Percentiles rank a stretch among this genome's conserved stretches.
Conservation (phyloP, 164 flowering plant species). For the Magnolia officinalis region DNA sequence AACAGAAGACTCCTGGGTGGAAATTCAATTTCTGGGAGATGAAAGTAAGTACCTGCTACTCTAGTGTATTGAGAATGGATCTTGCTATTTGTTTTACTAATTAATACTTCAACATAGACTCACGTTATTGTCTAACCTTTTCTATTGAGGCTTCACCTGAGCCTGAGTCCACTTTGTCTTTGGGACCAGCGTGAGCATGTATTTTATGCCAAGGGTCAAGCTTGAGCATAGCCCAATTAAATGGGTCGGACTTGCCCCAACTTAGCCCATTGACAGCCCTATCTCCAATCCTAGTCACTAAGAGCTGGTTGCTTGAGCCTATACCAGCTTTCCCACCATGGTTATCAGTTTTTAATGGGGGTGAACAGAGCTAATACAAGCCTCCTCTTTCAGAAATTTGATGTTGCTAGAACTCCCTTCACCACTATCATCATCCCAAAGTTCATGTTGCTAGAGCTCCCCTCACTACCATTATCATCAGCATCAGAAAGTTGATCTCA, state of each 20-base stretch:
- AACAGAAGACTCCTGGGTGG: slow-evolving; percentile 96
- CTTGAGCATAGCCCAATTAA: not conserved
- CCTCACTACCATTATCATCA: no score
- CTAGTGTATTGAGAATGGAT: not conserved
- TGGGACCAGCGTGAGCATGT: not conserved
- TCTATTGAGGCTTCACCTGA: not conserved
- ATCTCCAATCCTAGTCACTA: no score
- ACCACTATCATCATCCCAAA: no score
- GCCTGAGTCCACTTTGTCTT: not conserved
- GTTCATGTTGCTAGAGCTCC: no score
- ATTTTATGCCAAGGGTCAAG: not conserved
- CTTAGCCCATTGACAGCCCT: no score
- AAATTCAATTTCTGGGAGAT: slow-evolving; percentile 99
- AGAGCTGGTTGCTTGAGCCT: no score
- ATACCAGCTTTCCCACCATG: no score
- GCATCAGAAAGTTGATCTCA: no score
- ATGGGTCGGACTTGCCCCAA: not conserved
- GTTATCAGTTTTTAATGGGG: no score
- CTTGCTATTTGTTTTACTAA: not conserved
- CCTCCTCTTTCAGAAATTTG: no score
- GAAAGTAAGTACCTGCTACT: slow-evolving; percentile 51
- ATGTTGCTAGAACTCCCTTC: no score
- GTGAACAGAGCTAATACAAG: no score
- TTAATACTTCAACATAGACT: not conserved
- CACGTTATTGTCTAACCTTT: not conserved